Conservation (phyloP, 352 stramenopile genomes). For the Globisporangium acanthophoron region DNA sequence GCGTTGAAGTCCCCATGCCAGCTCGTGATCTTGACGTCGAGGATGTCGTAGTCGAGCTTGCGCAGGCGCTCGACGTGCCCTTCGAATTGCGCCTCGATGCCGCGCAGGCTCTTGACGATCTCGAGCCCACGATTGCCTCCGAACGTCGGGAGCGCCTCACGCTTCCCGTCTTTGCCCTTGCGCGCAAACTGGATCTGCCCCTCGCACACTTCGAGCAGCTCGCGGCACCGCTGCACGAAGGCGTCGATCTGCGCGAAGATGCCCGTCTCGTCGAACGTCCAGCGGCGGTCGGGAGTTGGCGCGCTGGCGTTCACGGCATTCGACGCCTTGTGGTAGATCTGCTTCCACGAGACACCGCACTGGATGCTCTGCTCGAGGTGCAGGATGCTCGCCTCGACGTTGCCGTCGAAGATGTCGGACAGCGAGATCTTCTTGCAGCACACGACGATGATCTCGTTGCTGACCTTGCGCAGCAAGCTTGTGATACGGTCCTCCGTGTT, state of each 20-base stretch:
- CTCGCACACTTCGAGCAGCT: constrained; percentile 93
- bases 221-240: constrained; percentile 93
- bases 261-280: constrained; percentile 92
- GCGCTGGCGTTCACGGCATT: constrained; percentile 59
- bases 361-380: constrained; percentile 91
- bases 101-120: constrained; percentile 89
- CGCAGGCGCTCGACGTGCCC: constrained; percentile 86
- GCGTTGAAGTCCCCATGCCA: constrained; percentile 95
- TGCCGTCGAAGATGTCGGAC: constrained; percentile 90
- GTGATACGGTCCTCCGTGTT: constrained; percentile 93
- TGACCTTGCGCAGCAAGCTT: constrained; percentile 91
- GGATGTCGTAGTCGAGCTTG: constrained; percentile 90
- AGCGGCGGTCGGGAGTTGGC: constrained; percentile 45
- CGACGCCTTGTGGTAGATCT: constrained; percentile 69
- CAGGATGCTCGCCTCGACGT: constrained; percentile 85
- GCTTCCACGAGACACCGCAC: constrained; percentile 91
- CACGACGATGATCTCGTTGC: constrained; percentile 92
- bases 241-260: constrained; percentile 96
- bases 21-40: constrained; percentile 93
- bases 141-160: constrained; percentile 81
- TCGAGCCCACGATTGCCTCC: constrained; percentile 90
- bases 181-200: constrained; percentile 94
- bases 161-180: constrained; percentile 66
- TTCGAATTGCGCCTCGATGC: constrained; percentile 92
- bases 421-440: constrained; percentile 89